Conservation (phyloP, 1,139 yeast genomes). For the Lodderomyces parapsilosis region DNA sequence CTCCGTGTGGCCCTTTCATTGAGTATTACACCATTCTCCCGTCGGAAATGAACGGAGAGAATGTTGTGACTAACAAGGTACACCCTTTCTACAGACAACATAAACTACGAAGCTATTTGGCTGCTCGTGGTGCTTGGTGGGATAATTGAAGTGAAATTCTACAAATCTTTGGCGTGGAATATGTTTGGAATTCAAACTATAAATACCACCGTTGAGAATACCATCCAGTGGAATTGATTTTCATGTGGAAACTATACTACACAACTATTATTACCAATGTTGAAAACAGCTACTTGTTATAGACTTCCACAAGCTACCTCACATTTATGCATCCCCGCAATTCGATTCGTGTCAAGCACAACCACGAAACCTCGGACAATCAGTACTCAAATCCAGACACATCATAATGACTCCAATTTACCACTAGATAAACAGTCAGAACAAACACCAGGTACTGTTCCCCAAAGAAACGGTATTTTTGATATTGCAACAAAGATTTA, state of each 20-base stretch:
- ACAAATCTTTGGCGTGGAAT: too few species aligned
- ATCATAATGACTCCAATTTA: not conserved
- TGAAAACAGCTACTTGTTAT: not conserved
- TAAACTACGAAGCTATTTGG: too few species aligned
- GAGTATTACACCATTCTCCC: not conserved
- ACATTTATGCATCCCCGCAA: constrained; percentile 1
- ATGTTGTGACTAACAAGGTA: too few species aligned
- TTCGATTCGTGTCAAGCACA: constrained; percentile 2
- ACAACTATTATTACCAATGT: too few species aligned
- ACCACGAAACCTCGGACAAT: not conserved
- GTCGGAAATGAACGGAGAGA: not conserved
- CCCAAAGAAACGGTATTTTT: constrained; percentile 11
- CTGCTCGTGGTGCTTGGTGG: too few species aligned
- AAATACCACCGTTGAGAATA: too few species aligned
- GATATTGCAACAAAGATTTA: constrained; percentile 32
- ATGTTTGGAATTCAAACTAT: too few species aligned
- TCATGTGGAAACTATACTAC: too few species aligned
- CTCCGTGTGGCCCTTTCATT: not conserved
- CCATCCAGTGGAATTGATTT: too few species aligned
- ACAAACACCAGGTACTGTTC: not conserved
- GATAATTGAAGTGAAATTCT: too few species aligned
- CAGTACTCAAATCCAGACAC: not conserved
- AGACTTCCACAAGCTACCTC: constrained; percentile 1
- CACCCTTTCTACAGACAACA: too few species aligned
- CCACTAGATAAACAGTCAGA: not conserved